Evolutionary conservation across 169 alveolate species (phyloP).

Genomic region (Plasmodium chabaudi): DNA sequence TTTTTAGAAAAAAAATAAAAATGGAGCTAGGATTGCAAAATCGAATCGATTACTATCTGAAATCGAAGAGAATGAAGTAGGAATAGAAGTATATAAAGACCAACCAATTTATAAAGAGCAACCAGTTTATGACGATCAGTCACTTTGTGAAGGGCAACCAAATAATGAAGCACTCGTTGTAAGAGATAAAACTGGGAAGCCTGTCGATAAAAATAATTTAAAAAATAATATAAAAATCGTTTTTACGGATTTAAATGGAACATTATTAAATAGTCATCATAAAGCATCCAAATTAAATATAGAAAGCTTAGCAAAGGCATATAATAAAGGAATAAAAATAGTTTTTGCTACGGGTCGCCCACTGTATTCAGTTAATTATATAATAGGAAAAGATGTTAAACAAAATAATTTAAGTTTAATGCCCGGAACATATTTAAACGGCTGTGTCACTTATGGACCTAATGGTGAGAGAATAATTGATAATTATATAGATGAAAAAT

Average conservation of each 20-base stretch:
- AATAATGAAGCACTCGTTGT: constrained; percentile 34
- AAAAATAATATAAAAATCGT: constrained; percentile 48
- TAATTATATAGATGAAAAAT: constrained; percentile 28
- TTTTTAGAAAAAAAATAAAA: too few relatives aligned
- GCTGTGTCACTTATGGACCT: constrained; percentile 76
- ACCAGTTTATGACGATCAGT: background rate
- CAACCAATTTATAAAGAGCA: too few relatives aligned
- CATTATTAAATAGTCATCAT: constrained; percentile 28
- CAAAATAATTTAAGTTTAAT: constrained; percentile 29
- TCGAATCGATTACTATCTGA: too few relatives aligned
- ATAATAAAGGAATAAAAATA: constrained; percentile 44
- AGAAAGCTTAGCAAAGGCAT: constrained; percentile 44
- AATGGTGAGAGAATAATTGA: constrained; percentile 70
- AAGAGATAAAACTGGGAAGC: constrained; percentile 26
- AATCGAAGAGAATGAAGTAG: too few relatives aligned
- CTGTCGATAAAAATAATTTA: constrained; percentile 5
- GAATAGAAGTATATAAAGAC: too few relatives aligned
- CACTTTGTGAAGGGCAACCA: too few relatives aligned
- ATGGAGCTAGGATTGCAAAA: too few relatives aligned
- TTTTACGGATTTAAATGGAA: constrained; percentile 66
- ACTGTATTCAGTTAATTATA: constrained; percentile 22
- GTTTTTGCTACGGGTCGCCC: constrained; percentile 53
- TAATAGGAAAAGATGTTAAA: constrained; percentile 45
- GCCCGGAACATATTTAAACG: constrained; percentile 82
- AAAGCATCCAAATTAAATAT: constrained; percentile 25